phyloP scores from a whole-genome alignment of 2,329 filamentous ascomycete species.

The Macroventuria anomochaeta region DNA sequence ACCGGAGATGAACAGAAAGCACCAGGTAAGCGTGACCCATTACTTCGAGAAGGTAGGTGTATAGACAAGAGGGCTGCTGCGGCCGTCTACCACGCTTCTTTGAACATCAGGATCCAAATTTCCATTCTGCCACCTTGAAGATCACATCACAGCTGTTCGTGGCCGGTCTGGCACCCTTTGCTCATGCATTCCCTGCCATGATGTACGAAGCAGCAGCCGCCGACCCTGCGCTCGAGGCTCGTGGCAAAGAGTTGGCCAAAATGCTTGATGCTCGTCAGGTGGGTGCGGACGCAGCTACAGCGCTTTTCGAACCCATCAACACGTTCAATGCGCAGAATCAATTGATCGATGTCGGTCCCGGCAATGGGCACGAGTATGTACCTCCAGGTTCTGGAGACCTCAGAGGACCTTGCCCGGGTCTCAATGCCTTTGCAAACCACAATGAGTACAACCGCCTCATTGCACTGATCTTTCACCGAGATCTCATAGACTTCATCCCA shows the following conservation, averaged over 20 bases:
- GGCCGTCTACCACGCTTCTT: background rate
- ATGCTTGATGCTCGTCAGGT: slow-evolving; percentile 22
- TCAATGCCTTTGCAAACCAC: slow-evolving; percentile 36
- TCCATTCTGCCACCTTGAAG: slow-evolving; percentile 19
- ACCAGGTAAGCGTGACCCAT: background rate
- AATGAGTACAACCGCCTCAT: slow-evolving; percentile 12
- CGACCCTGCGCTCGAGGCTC: slow-evolving; percentile 25
- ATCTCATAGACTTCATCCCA: slow-evolving; percentile 30
- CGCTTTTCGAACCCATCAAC: slow-evolving; percentile 28
- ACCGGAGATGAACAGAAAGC: slow-evolving; percentile 1
- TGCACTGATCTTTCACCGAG: too few species aligned
- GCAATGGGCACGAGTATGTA: slow-evolving; percentile 34
- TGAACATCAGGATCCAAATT: background rate
- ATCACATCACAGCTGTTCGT: slow-evolving; percentile 21
- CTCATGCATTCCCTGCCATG: slow-evolving; percentile 29
- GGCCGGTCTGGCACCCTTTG: slow-evolving; percentile 17
- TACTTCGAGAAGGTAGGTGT: background rate
- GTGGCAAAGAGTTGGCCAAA: slow-evolving; percentile 24
- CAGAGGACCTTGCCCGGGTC: slow-evolving; percentile 34
- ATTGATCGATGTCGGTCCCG: slow-evolving; percentile 25
- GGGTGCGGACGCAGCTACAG: slow-evolving; percentile 28
- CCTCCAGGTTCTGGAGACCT: slow-evolving; percentile 32
- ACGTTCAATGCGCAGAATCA: slow-evolving; percentile 31
- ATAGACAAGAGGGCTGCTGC: background rate
- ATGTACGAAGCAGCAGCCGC: slow-evolving; percentile 30